These are phyloP conservation scores for Pseudogymnoascus sp. DNA, from an alignment of 2,329 filamentous ascomycete species.

Conservation along the genomic window DNA sequence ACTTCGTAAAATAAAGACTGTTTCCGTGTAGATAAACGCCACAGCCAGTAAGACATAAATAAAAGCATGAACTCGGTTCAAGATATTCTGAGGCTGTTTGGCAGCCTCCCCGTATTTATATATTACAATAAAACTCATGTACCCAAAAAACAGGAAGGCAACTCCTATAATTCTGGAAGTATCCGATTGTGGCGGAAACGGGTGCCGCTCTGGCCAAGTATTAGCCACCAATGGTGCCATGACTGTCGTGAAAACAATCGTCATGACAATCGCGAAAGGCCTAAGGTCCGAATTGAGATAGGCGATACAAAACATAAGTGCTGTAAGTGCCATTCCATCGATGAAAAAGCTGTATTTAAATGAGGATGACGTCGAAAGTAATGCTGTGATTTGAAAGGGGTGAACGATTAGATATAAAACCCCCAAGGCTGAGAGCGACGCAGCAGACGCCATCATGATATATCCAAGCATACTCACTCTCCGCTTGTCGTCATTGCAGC, in stretches of 20 bases:
- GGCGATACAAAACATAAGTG: not conserved
- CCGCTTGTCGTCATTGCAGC: constrained; percentile 6
- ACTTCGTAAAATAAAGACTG: not conserved
- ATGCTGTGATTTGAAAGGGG: not conserved
- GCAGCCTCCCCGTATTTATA: not conserved
- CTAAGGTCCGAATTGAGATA: constrained; percentile 8
- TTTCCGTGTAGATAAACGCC: not conserved
- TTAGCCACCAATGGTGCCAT: constrained; percentile 7
- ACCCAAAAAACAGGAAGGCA: not conserved
- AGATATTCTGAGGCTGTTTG: not conserved
- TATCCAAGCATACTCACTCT: not conserved
- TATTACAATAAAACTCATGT: constrained; percentile 6
- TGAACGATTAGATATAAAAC: not conserved
- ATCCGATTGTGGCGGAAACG: constrained; percentile 10
- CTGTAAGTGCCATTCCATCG: constrained; percentile 1
- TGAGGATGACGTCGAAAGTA: not conserved
- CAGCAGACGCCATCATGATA: not conserved
- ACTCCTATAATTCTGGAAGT: not conserved
- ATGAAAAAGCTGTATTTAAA: not conserved
- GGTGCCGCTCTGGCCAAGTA: not conserved
- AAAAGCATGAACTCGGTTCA: not conserved
- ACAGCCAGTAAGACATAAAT: not conserved
- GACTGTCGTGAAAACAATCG: not conserved
- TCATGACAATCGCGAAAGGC: constrained; percentile 7
- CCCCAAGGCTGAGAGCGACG: not conserved